These are phyloP conservation scores for Plasmodium cynomolgi DNA, from an alignment of 169 alveolate genomes.

Conservation along the genomic window DNA sequence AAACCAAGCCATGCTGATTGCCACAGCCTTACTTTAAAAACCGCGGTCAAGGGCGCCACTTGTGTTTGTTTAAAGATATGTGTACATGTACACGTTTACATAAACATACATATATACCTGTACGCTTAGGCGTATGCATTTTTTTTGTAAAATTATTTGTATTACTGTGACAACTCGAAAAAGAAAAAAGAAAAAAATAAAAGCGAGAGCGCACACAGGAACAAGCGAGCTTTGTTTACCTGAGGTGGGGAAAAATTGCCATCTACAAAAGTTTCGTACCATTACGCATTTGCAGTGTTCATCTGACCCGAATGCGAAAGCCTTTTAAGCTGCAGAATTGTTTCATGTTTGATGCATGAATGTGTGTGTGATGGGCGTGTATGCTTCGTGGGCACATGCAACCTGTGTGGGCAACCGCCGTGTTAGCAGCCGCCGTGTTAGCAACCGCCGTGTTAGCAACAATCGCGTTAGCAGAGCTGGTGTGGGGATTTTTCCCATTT, in stretches of 20 bases:
- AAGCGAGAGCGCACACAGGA: background rate
- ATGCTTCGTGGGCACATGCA: background rate
- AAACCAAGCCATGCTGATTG: background rate
- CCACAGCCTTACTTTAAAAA: background rate
- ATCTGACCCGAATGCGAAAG: background rate
- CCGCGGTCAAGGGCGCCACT: background rate
- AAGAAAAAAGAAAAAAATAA: background rate
- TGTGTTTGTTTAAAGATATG: background rate
- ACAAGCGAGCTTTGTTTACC: background rate
- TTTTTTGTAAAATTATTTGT: conserved; percentile 2
- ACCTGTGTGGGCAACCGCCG: background rate
- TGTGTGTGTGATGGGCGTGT: background rate
- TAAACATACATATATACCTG: background rate
- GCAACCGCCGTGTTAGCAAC: background rate
- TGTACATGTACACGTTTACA: background rate
- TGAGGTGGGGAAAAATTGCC: background rate
- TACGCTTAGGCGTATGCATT: background rate
- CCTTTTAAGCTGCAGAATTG: background rate
- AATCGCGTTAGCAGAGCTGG: background rate
- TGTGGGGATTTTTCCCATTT: background rate
- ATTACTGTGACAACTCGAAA: background rate
- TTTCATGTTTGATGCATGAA: background rate
- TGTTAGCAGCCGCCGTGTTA: background rate
- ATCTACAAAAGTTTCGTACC: background rate
- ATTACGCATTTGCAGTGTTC: background rate